Evolutionary conservation across 257 asterid species (phyloP), one percentile per base, ranked within the genome.

Genomic region (Datura wrightii): DNA sequence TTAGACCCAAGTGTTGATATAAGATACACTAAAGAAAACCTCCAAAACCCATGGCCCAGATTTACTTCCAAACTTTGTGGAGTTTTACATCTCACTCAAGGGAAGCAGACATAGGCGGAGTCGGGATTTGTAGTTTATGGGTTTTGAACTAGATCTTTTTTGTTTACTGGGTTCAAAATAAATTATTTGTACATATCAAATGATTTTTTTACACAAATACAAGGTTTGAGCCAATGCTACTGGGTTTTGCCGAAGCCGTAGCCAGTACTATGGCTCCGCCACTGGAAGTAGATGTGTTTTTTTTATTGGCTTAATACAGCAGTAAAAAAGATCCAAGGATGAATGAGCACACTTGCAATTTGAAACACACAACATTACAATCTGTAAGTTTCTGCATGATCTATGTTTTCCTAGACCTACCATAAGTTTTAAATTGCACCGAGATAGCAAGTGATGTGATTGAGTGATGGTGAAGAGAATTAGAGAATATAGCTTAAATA

Each of bases 361-460:
- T 6, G 81, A 74, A 74, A 74, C 82, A 76, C 82, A 52, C 31
- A 50, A 76, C 62, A 76, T 76, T 50, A 50, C 82, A 50, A 24
- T 50, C 13, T 76, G 46, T 76, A 76, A 76, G 63, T 76, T 14
- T 24, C 62, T 50, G 82, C 82, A 76, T 76, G 82, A n/a, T 50
- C 62, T 8, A 14, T 74, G 19, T 74, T 59, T 46, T 44, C 79
- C 79, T 44, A 44, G 55, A 71, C 56, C 79, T 44, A 10, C 56
- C 79, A 71, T 74, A 42, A 74, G 80, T 24, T 52, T 76, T 24
- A 76, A 76, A 31, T 50, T 76, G 82, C 24, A 76, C 24, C 0
- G 31, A 3, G 31, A 76, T 31, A 14, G 63, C 31, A 76, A 52
- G 31, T 13, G 19, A 31, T 13, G 63, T 52, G 62, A 31, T 52